phyloP scores from a whole-genome alignment of 441 rosid species.

The Pelargonium citronellum region DNA sequence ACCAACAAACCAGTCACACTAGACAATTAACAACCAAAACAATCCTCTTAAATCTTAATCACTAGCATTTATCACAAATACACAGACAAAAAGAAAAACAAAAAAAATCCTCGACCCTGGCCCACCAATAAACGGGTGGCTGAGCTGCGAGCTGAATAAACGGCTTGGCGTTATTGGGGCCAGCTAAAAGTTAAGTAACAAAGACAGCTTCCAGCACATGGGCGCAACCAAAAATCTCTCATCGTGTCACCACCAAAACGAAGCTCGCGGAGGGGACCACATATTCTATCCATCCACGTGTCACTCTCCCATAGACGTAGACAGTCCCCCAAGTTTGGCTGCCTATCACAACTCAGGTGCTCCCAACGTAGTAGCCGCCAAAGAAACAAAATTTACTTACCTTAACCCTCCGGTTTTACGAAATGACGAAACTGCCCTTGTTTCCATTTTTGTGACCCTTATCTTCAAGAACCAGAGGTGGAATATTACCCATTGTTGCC shows the following conservation, averaged over 20 bases:
- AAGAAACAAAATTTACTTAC: background rate
- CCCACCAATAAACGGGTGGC: too few species aligned
- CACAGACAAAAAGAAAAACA: too few species aligned
- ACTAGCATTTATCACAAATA: too few species aligned
- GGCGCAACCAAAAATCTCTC: background rate
- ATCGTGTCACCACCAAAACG: background rate
- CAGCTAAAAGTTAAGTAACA: background rate
- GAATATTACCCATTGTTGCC: too few species aligned
- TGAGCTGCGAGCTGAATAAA: background rate
- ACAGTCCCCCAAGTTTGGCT: background rate
- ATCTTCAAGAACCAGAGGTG: too few species aligned
- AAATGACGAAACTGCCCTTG: background rate
- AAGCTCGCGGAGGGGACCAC: background rate
- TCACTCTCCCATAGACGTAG: background rate
- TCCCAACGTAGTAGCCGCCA: background rate
- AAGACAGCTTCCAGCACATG: background rate
- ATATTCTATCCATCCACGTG: constrained; percentile 2
- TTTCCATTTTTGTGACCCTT: too few species aligned
- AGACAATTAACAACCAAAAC: too few species aligned
- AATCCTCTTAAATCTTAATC: too few species aligned
- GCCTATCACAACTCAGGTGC: background rate
- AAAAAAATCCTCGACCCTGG: too few species aligned
- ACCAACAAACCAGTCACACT: too few species aligned
- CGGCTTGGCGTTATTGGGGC: background rate
- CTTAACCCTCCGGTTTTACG: background rate